phyloP scores from a whole-genome alignment of 2,329 filamentous ascomycete genomes.

The Bipolaris victoriae region DNA sequence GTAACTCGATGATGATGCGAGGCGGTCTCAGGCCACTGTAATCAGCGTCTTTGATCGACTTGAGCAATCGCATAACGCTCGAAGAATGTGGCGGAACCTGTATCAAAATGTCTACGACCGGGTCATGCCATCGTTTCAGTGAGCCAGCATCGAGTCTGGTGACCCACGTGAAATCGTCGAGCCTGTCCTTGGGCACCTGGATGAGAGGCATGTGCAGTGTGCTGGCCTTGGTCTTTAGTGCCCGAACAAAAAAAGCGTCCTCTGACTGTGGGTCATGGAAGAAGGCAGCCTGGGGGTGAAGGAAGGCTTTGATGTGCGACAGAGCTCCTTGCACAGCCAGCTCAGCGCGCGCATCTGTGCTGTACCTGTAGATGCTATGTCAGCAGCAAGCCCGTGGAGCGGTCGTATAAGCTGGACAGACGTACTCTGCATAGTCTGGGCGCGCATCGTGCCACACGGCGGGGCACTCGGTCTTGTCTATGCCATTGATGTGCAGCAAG shows the following conservation, averaged over 20 bases:
- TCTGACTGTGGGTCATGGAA: conserved; percentile 72
- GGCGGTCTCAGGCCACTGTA: conserved; percentile 73
- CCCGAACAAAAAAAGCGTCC: conserved; percentile 69
- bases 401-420: not conserved
- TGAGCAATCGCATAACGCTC: conserved; percentile 78
- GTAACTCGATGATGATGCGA: conserved; percentile 83
- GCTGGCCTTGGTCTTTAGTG: conserved; percentile 62
- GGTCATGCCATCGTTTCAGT: conserved; percentile 76
- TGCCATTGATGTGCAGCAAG: conserved; percentile 77
- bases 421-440: conserved; percentile 68
- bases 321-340: conserved; percentile 69
- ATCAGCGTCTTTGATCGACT: conserved; percentile 76
- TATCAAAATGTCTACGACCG: conserved; percentile 81
- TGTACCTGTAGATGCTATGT: conserved; percentile 49
- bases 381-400: not conserved
- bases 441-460: conserved; percentile 76
- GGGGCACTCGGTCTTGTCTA: conserved; percentile 70
- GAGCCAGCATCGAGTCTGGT: conserved; percentile 76
- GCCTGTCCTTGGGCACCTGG: conserved; percentile 70
- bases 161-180: conserved; percentile 75
- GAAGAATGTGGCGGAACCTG: conserved; percentile 74
- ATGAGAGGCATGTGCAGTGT: conserved; percentile 68
- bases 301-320: conserved; percentile 71
- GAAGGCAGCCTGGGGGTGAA: conserved; percentile 79
- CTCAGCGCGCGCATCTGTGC: conserved; percentile 72